phyloP scores from a whole-genome alignment of 129 eudicot genomes.

The Oenanthe sinensis region DNA sequence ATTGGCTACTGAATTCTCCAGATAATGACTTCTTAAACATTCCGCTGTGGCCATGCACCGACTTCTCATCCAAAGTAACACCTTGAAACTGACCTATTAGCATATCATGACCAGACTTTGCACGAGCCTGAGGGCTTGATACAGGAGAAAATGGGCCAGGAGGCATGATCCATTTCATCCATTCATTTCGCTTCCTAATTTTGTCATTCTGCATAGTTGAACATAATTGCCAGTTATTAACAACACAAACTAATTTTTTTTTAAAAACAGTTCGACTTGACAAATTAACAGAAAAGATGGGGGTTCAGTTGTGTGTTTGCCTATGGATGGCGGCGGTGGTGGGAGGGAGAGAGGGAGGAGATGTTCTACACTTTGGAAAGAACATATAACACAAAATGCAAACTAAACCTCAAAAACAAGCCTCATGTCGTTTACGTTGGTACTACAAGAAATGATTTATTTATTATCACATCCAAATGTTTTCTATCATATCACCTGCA shows the following conservation, averaged over 20 bases:
- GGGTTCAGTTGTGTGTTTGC: neutral
- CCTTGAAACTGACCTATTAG: slow-evolving; percentile 13
- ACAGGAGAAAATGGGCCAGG: slow-evolving; percentile 17
- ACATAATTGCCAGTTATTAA: neutral
- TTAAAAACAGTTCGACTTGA: neutral
- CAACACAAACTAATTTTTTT: neutral
- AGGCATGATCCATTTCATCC: slow-evolving; percentile 39
- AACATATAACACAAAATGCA: neutral
- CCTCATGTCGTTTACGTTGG: neutral
- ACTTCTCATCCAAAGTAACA: slow-evolving; percentile 18
- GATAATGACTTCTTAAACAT: slow-evolving; percentile 12
- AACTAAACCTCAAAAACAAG: neutral
- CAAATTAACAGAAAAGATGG: neutral
- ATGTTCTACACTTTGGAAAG: neutral
- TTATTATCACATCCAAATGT: neutral
- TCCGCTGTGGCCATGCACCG: slow-evolving; percentile 1
- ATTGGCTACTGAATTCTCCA: slow-evolving; percentile 9
- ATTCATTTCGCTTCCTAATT: slow-evolving; percentile 33
- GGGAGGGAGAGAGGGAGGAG: neutral
- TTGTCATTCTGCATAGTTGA: slow-evolving; percentile 28
- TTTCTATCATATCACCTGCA: neutral
- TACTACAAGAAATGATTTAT: neutral
- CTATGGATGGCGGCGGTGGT: neutral
- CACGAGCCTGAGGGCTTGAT: slow-evolving; percentile 16
- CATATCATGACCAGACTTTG: slow-evolving; percentile 2